Base-by-base conservation (phyloP, 257 asterid species). In the Petrea volubilis region DNA sequence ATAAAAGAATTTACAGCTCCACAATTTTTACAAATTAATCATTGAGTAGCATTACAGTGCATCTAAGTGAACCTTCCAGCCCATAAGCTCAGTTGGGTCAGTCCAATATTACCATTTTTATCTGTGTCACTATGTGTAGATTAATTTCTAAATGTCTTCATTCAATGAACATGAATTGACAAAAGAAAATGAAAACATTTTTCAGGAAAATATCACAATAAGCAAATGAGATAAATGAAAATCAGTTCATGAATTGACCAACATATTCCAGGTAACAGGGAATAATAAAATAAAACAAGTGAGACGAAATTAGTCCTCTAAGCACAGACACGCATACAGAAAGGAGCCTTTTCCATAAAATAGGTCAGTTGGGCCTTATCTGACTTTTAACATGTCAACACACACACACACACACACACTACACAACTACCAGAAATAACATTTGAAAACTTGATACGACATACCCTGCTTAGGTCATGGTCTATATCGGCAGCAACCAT, bases 401-500 rank as follows among this genome's bases (percentile, higher is more conserved):
- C 43, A 38, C 43, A 38, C 43, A 47, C 18, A n/a, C 5, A 47
- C 18, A 47, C 18, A 47, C 2, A 47, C 7, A 4, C 2, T n/a
- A 18, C 7, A 47, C 7, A 4, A 46, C 40, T 31, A 46, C 21
- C 5, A 43, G 23, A 33, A 76, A 14, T 25, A 25, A 3, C 25
- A 47, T 66, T 31, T 47, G 25, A 38, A 27, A 68, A 71, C 41
- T 9, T 8, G 66, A 76, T 40, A 60, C 71, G 43, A 68, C 88
- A 79, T 90, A 95, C 99, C 94, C 90, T 80, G 68, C 98, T 92
- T 71, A 95, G 98, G 73, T 90, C 96, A 60, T 84, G 88, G 71
- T 95, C 98, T 1, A 95, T 88, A 61, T 92, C 96, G 51, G 97
- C 96, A 57, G 97, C 99, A 71, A 77, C 80, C 83, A 77, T 58